phyloP scores from a whole-genome alignment of 2,329 filamentous ascomycete genomes.

The Penicillium hordei region DNA sequence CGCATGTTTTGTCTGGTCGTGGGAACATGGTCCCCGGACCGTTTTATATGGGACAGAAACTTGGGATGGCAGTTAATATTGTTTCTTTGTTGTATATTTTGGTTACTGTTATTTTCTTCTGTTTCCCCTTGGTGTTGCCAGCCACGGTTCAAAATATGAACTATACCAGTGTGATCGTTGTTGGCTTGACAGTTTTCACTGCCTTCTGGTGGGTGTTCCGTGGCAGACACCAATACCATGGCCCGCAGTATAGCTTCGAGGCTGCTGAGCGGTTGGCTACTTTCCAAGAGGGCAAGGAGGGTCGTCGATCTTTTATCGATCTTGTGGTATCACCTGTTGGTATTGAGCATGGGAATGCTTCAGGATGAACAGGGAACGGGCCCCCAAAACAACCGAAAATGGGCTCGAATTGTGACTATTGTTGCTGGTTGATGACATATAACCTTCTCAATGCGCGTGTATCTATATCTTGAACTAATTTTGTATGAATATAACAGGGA shows the following conservation, averaged over 20 bases:
- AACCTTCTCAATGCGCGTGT: neutral
- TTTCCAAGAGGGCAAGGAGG: constrained; percentile 20
- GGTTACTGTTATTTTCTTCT: constrained; percentile 64
- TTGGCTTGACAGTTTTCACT: constrained; percentile 36
- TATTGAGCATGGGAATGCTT: constrained; percentile 1
- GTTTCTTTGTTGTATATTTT: constrained; percentile 59
- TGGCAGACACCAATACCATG: constrained; percentile 32
- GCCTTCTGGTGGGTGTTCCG: constrained; percentile 37
- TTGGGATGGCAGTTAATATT: constrained; percentile 54
- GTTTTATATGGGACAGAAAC: constrained; percentile 54
- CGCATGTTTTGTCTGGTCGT: constrained; percentile 52
- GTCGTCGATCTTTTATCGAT: constrained; percentile 19
- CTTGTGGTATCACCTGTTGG: neutral
- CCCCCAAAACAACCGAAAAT: neutral
- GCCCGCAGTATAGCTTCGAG: constrained; percentile 50
- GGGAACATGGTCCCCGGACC: constrained; percentile 55
- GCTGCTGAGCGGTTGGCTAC: constrained; percentile 56
- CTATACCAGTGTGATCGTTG: constrained; percentile 45
- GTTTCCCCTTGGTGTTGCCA: constrained; percentile 55
- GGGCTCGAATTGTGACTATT: neutral
- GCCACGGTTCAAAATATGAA: constrained; percentile 54
- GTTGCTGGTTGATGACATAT: neutral
- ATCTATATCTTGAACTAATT: neutral
- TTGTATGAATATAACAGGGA: neutral
- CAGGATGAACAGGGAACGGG: neutral